These are phyloP conservation scores for Vaccinium myrtillus DNA, from an alignment of 148 eudicot genomes.

Conservation along the genomic window DNA sequence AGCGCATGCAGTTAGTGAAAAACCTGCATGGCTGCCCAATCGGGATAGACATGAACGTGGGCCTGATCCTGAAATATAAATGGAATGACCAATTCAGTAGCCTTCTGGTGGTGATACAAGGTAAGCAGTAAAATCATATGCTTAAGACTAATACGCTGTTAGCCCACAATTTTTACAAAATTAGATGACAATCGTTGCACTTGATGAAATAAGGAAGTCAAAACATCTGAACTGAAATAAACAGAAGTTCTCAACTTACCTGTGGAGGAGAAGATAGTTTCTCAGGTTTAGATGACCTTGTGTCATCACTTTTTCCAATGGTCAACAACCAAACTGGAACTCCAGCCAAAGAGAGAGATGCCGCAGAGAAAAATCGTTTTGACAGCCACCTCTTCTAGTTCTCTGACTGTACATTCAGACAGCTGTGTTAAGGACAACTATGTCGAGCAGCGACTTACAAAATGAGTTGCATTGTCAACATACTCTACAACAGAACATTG, in stretches of 20 bases:
- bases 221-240: not conserved
- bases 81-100: slow-evolving; percentile 8
- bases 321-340: slow-evolving; percentile 18
- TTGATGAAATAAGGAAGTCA: not conserved
- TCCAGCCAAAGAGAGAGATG: slow-evolving; percentile 1
- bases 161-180: not conserved
- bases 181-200: not conserved
- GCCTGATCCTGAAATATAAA: slow-evolving; percentile 59
- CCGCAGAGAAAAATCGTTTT: not conserved
- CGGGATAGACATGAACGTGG: slow-evolving; percentile 75
- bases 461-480: not conserved
- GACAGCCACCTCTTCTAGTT: not conserved
- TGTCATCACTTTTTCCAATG: slow-evolving; percentile 67
- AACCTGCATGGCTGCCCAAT: slow-evolving; percentile 99
- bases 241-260: slow-evolving; percentile 38
- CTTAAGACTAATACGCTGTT: not conserved
- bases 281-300: slow-evolving; percentile 49
- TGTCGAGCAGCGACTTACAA: slow-evolving; percentile 3
- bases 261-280: slow-evolving; percentile 55
- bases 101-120: not conserved
- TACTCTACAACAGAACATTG: not conserved
- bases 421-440: not conserved
- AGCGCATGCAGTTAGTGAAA: slow-evolving; percentile 9
- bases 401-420: not conserved
- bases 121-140: not conserved